Evolutionary conservation across 2,329 filamentous ascomycete genomes (phyloP).

Genomic region (Trichophyton equinum): DNA sequence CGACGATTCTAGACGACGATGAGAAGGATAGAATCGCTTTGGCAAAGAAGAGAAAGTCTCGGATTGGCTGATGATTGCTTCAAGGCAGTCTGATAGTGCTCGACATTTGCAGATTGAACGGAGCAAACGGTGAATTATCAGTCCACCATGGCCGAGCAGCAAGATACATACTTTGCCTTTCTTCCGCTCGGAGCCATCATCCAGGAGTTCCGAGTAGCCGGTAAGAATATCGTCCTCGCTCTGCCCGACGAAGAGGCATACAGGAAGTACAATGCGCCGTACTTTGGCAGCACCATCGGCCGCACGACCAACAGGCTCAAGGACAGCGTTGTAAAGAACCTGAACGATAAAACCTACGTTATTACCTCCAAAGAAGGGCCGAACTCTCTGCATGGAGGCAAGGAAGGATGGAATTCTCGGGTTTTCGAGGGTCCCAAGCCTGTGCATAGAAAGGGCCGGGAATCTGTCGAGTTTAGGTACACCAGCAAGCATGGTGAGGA

Average conservation of each 20-base stretch:
- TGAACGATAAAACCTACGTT: slow-evolving; percentile 60
- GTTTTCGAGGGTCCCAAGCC: slow-evolving; percentile 60
- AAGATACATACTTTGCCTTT: slow-evolving; percentile 33
- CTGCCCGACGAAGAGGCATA: slow-evolving; percentile 70
- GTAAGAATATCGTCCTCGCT: slow-evolving; percentile 74
- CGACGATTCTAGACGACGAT: too few relatives aligned
- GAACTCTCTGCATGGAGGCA: slow-evolving; percentile 64
- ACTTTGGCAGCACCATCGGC: slow-evolving; percentile 90
- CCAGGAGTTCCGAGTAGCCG: slow-evolving; percentile 63
- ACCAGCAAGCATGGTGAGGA: slow-evolving; percentile 71
- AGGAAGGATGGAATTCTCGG: slow-evolving; percentile 67
- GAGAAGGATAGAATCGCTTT: too few relatives aligned
- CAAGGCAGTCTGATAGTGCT: too few relatives aligned
- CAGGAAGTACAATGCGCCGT: slow-evolving; percentile 58
- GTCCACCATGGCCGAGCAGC: slow-evolving; percentile 7
- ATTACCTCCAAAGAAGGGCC: slow-evolving; percentile 64
- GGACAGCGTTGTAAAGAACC: slow-evolving; percentile 52
- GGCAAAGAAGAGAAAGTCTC: too few relatives aligned
- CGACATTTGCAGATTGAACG: background rate
- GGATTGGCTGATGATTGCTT: too few relatives aligned
- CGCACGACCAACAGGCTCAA: slow-evolving; percentile 69
- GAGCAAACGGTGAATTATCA: background rate
- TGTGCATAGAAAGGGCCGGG: slow-evolving; percentile 45
- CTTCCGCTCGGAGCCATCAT: slow-evolving; percentile 36
- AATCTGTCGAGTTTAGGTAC: slow-evolving; percentile 54